Evolutionary conservation across 2,329 filamentous ascomycete genomes (phyloP).

Genomic region (Pseudopithomyces chartarum): DNA sequence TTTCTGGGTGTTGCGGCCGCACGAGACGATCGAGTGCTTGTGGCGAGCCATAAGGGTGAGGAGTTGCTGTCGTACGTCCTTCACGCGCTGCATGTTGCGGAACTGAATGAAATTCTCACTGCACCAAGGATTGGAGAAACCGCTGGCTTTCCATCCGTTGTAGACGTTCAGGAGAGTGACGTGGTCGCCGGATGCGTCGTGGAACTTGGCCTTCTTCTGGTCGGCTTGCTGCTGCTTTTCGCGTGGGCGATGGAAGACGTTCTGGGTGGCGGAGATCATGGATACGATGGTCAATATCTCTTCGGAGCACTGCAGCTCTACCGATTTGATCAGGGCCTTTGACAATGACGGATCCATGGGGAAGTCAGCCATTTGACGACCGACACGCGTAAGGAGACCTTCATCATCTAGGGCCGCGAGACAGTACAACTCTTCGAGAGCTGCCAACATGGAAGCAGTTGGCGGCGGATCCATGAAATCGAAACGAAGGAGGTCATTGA

Average conservation of each 20-base stretch:
- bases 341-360: slow-evolving; percentile 94
- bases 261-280: slow-evolving; percentile 72
- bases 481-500: slow-evolving; percentile 95
- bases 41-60: slow-evolving; percentile 94
- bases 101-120: slow-evolving; percentile 98
- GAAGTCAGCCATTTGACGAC: slow-evolving; percentile 97
- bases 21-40: slow-evolving; percentile 79
- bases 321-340: slow-evolving; percentile 86
- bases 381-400: slow-evolving; percentile 86
- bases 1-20: slow-evolving; percentile 83
- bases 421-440: slow-evolving; percentile 92
- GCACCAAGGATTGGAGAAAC: slow-evolving; percentile 87
- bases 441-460: slow-evolving; percentile 96
- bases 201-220: slow-evolving; percentile 97
- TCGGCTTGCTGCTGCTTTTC: slow-evolving; percentile 97
- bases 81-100: slow-evolving; percentile 82
- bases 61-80: slow-evolving; percentile 91
- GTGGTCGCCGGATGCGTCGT: slow-evolving; percentile 93
- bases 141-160: slow-evolving; percentile 90
- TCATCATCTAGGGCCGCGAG: slow-evolving; percentile 92
- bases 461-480: slow-evolving; percentile 99
- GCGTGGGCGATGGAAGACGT: slow-evolving; percentile 92
- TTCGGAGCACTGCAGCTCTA: slow-evolving; percentile 87
- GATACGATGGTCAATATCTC: slow-evolving; percentile 88
- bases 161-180: slow-evolving; percentile 95